A percentile compares a stretch with the other conserved stretches of the same genome.
These are phyloP conservation scores for Gillenia trifoliata DNA, from an alignment of 306 rosid genomes.

Conservation along the genomic window DNA sequence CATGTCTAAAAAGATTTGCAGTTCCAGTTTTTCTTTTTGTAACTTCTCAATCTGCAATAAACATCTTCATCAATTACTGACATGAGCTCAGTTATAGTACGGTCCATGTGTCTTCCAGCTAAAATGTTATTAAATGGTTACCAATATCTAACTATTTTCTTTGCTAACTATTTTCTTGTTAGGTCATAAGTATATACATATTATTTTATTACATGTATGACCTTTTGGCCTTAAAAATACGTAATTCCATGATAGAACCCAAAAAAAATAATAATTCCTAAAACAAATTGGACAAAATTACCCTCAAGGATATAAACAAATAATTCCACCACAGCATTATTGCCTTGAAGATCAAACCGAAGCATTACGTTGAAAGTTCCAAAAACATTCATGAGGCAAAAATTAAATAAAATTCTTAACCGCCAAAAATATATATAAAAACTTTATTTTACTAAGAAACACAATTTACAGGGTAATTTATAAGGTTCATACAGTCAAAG, in stretches of 20 bases:
- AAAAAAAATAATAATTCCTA: no score
- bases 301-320: background rate
- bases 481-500: background rate
- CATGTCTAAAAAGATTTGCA: conserved; percentile 66
- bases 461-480: background rate
- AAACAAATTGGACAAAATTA: background rate
- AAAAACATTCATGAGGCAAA: background rate
- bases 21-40: conserved; percentile 63
- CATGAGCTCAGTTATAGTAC: conserved; percentile 11
- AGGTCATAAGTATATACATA: background rate
- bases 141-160: background rate
- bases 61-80: conserved; percentile 22
- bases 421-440: background rate
- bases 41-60: conserved; percentile 66
- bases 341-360: background rate
- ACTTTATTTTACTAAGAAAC: background rate
- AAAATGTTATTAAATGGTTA: background rate
- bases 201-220: background rate
- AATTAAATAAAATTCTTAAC: background rate
- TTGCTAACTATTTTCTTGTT: background rate
- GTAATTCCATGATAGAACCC: background rate
- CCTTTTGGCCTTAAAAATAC: background rate
- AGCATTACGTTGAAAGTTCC: background rate
- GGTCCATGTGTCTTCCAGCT: background rate
- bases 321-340: background rate